Base-by-base conservation (phyloP, 202 grass and related monocot species). In the Musa balbisiana region DNA sequence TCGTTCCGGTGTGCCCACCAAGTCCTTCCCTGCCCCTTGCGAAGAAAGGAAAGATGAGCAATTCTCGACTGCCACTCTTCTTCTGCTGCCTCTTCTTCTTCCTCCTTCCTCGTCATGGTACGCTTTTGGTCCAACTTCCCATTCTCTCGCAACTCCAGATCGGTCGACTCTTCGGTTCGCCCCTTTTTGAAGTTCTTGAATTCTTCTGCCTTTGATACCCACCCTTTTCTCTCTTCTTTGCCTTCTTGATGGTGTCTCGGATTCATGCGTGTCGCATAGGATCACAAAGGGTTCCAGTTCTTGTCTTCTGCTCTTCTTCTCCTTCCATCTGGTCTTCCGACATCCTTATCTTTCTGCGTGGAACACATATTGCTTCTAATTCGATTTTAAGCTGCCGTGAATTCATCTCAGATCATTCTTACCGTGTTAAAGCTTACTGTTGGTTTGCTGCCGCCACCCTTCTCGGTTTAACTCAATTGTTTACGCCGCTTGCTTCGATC, bases 351-450 rank as follows among this genome's bases (percentile, higher is more conserved):
- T 43, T 43, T 6, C 4, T 43, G 33, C 33, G 33, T 6, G 33
- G 33, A 43, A 43, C 33, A 43, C 33, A 43, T 8, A 43, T 43
- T 43, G 5, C 33, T 43, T 43, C 33, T 43, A 43, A 43, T 43
- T 43, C 6, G 33, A 43, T 43, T 43, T 43, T 43, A 43, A 43
- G 4, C 33, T 43, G 4, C 33, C 33, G 33, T 62, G 58, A 62
- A 67, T 91, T 91, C 83, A 79, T 60, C 56, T 60, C 8, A n/a
- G 6, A 60, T 60, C 13, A 60, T 21, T 60, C 17, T n/a, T 6
- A 21, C 8, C 56, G 21, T 43, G 33, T 43, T 43, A 43, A 43
- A 43, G 70, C 33, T 43, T 43, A 8, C 33, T 43, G 33, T 43
- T 43, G 33, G 33, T 43, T 43, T 43, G 5, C 33, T 43, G 33